Evolutionary conservation across 2,329 filamentous ascomycete species (phyloP).

Genomic region (Penicillium decumbens): DNA sequence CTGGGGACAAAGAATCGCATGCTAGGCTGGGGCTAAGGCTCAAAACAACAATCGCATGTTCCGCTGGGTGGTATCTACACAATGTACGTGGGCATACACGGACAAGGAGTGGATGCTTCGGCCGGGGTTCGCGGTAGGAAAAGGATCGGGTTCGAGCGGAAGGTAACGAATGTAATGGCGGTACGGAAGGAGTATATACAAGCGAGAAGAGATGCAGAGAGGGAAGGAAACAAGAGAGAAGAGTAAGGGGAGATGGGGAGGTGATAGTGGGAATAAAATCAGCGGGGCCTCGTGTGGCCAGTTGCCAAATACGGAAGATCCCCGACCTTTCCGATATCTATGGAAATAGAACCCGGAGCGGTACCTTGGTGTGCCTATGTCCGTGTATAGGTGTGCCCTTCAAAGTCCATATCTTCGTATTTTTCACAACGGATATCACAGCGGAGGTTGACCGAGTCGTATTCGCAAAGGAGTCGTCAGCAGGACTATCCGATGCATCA

Average conservation of each 20-base stretch:
- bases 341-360: not conserved
- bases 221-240: not conserved
- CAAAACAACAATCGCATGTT: too few relatives aligned
- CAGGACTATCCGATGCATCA: not conserved
- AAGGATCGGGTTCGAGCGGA: not conserved
- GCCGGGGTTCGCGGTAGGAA: not conserved
- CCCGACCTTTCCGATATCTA: constrained; percentile 1
- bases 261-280: constrained; percentile 2
- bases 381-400: too few relatives aligned
- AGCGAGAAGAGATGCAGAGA: not conserved
- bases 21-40: not conserved
- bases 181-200: not conserved
- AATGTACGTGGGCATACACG: not conserved
- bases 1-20: constrained; percentile 2
- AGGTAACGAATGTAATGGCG: not conserved
- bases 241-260: not conserved
- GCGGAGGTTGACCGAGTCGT: not conserved
- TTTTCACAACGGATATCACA: too few relatives aligned
- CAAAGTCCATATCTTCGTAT: too few relatives aligned
- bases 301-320: constrained; percentile 9
- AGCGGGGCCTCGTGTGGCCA: constrained; percentile 12
- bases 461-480: not conserved
- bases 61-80: not conserved
- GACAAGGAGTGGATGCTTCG: not conserved
- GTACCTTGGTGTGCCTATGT: not conserved